Evolutionary conservation across 2,329 filamentous ascomycete species (phyloP).

Genomic region (Thermoascus crustaceus): DNA sequence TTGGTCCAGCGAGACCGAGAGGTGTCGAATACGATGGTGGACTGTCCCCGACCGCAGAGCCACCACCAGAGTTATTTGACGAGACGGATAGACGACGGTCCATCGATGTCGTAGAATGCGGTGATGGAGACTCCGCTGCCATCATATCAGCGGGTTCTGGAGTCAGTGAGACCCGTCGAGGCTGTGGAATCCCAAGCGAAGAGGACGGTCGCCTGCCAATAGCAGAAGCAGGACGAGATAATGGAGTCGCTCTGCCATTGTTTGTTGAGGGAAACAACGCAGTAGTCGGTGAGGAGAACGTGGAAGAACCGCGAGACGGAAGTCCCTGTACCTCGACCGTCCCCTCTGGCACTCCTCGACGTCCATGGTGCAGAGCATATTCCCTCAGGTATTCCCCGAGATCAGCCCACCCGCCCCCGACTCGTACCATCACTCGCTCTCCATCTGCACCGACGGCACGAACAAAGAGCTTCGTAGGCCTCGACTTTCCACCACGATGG

Average conservation of each 20-base stretch:
- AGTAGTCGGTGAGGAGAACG: slow-evolving; percentile 19
- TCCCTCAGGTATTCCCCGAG: slow-evolving; percentile 89
- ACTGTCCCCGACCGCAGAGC: slow-evolving; percentile 20
- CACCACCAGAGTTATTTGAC: slow-evolving; percentile 28
- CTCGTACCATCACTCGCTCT: slow-evolving; percentile 94
- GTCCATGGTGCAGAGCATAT: slow-evolving; percentile 84
- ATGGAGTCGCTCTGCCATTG: slow-evolving; percentile 24
- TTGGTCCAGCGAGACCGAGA: slow-evolving; percentile 39
- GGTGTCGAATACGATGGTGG: slow-evolving; percentile 25
- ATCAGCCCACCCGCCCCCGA: slow-evolving; percentile 97
- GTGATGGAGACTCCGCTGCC: too few relatives aligned
- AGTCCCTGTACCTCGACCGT: slow-evolving; percentile 50
- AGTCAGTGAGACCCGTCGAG: slow-evolving; percentile 25
- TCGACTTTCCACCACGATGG: slow-evolving; percentile 70
- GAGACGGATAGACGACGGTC: slow-evolving; percentile 29
- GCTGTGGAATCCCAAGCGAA: slow-evolving; percentile 32
- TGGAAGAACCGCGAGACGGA: slow-evolving; percentile 23
- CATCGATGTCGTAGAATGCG: too few relatives aligned
- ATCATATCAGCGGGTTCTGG: slow-evolving; percentile 26
- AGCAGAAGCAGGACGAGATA: slow-evolving; percentile 29
- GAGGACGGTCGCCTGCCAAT: slow-evolving; percentile 30
- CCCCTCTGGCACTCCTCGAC: slow-evolving; percentile 52
- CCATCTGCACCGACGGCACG: slow-evolving; percentile 82
- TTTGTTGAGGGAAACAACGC: slow-evolving; percentile 15
- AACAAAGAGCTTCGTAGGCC: slow-evolving; percentile 91